A percentile compares a stretch with the other conserved stretches of the same genome.
phyloP scores from a whole-genome alignment of 768 basidiomycete genomes.

The Dendrothele bispora region DNA sequence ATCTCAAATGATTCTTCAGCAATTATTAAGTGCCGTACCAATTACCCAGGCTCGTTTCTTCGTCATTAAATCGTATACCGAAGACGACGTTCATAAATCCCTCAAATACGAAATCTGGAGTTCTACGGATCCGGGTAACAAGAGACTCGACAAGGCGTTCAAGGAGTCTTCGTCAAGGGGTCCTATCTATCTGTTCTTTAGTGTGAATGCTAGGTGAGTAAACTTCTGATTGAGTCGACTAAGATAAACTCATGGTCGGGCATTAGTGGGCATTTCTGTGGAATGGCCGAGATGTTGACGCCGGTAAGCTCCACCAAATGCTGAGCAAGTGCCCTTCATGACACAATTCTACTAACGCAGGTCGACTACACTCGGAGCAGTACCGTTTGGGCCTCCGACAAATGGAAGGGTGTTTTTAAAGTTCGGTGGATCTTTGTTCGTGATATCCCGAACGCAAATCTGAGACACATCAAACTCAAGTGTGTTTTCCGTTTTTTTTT shows the following conservation, averaged over 20 bases:
- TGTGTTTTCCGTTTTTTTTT: constrained; percentile 30
- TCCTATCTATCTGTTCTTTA: constrained; percentile 98
- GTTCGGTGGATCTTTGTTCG: constrained; percentile 97
- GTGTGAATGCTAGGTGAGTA: constrained; percentile 83
- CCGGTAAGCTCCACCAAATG: constrained; percentile 50
- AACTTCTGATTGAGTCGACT: background rate
- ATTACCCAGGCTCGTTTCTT: constrained; percentile 78
- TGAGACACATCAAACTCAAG: constrained; percentile 89
- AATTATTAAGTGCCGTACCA: too few species aligned
- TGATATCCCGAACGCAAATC: constrained; percentile 87
- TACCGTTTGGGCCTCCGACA: constrained; percentile 97
- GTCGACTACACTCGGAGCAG: constrained; percentile 94
- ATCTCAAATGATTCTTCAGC: constrained; percentile 6
- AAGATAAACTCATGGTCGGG: constrained; percentile 2
- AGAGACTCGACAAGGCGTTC: constrained; percentile 96
- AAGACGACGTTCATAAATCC: constrained; percentile 98
- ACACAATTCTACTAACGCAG: constrained; percentile 25
- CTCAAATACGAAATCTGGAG: constrained; percentile 98
- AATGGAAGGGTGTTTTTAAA: constrained; percentile 99
- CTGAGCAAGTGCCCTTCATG: constrained; percentile 1
- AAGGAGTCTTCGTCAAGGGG: constrained; percentile 90
- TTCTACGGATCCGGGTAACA: constrained; percentile 95
- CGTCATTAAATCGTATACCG: constrained; percentile 98
- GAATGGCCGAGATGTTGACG: constrained; percentile 98
- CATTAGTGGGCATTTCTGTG: constrained; percentile 91